Conservation (phyloP, 768 basidiomycete species). For the Mrakia frigida region DNA sequence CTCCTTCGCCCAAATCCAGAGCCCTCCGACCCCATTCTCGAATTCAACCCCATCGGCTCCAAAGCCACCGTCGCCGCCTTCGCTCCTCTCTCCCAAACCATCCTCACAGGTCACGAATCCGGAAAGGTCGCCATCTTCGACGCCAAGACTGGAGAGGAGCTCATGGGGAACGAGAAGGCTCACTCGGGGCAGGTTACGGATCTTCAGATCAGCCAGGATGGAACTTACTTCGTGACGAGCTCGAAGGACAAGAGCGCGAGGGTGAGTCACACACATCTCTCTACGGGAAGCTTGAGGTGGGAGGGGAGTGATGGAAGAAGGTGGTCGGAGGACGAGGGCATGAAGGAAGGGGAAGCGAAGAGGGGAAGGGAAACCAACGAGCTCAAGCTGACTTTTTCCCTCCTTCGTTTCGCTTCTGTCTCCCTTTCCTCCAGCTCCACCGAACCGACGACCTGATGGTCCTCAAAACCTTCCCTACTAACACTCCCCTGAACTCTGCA, state of each 20-base stretch:
- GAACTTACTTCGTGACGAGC: constrained; percentile 91
- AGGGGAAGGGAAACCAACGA: not conserved
- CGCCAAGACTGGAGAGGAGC: constrained; percentile 76
- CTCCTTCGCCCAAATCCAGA: constrained; percentile 50
- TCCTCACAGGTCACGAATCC: constrained; percentile 93
- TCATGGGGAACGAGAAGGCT: constrained; percentile 75
- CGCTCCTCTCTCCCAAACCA: constrained; percentile 65
- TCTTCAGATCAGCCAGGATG: constrained; percentile 80
- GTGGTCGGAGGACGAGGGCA: not conserved
- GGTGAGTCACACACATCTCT: no score
- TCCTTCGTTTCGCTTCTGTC: not conserved
- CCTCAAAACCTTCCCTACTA: constrained; percentile 87
- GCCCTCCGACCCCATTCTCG: constrained; percentile 62
- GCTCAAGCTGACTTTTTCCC: not conserved
- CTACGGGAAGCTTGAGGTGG: not conserved
- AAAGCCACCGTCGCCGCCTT: constrained; percentile 98
- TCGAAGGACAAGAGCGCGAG: constrained; percentile 95
- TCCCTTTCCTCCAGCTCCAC: constrained; percentile 57
- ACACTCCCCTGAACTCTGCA: constrained; percentile 93
- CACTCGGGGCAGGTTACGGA: constrained; percentile 71
- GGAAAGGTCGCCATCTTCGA: constrained; percentile 93
- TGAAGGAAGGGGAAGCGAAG: not conserved
- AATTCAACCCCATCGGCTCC: constrained; percentile 84
- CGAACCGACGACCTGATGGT: constrained; percentile 81
- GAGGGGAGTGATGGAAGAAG: no score